A percentile compares a stretch with the other conserved stretches of the same genome.
Evolutionary conservation across 2,329 filamentous ascomycete species (phyloP).

Genomic region (Orbilia javanica): DNA sequence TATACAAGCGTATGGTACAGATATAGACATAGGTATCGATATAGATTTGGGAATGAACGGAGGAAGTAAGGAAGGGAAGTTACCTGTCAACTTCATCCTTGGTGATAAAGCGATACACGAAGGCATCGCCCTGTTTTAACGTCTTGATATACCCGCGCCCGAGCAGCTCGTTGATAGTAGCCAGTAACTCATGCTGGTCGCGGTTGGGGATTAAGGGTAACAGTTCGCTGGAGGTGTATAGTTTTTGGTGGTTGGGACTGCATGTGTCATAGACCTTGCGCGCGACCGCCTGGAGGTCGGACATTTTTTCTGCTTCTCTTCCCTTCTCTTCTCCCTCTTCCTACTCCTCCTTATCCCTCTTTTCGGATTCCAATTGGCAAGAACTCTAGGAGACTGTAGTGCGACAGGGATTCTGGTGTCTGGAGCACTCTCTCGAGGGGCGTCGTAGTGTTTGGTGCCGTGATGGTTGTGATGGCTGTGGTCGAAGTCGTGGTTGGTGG

Average conservation of each 20-base stretch:
- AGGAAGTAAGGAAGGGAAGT: too few species aligned
- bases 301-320: slow-evolving; percentile 9
- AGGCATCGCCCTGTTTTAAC: slow-evolving; percentile 60
- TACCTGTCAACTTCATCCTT: slow-evolving; percentile 60
- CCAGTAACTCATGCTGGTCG: slow-evolving; percentile 26
- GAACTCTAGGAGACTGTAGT: neutral
- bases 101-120: slow-evolving; percentile 60
- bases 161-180: slow-evolving; percentile 61
- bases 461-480: neutral
- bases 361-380: neutral
- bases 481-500: neutral
- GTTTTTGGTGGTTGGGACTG: slow-evolving; percentile 34
- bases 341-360: too few species aligned
- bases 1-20: too few species aligned
- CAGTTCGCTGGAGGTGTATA: slow-evolving; percentile 40
- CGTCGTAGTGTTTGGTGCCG: slow-evolving; percentile 35
- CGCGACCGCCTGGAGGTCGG: slow-evolving; percentile 52
- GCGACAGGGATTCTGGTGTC: neutral
- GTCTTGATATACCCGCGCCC: slow-evolving; percentile 59
- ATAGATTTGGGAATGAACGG: neutral
- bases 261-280: slow-evolving; percentile 46
- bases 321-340: neutral
- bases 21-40: neutral
- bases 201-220: slow-evolving; percentile 38
- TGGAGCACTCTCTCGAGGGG: slow-evolving; percentile 16